phyloP scores from a whole-genome alignment of 768 basidiomycete genomes.

The Leccinum subtestaceum region DNA sequence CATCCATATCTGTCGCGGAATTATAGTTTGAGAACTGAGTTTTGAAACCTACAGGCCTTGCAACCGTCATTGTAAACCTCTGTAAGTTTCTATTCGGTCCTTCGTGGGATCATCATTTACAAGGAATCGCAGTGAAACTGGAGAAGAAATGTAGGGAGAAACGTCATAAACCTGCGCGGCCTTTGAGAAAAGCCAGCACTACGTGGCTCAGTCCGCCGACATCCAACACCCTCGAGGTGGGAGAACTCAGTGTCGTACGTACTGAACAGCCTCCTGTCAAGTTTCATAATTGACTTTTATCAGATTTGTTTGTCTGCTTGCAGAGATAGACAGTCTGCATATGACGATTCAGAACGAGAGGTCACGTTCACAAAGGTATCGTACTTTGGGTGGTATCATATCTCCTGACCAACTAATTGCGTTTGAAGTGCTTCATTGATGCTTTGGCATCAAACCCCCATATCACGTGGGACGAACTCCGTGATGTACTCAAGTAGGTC shows the following conservation, averaged over 20 bases:
- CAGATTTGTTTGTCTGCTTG: conserved; percentile 31
- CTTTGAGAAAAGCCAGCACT: conserved; percentile 8
- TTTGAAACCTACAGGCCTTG: conserved; percentile 6
- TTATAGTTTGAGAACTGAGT: background rate
- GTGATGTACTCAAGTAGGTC: conserved; percentile 15
- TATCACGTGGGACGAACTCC: conserved; percentile 23
- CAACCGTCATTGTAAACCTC: conserved; percentile 3
- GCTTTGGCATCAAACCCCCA: conserved; percentile 4
- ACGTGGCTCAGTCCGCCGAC: conserved; percentile 5
- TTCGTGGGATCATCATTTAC: background rate
- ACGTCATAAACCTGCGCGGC: background rate
- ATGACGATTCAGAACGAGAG: conserved; percentile 17
- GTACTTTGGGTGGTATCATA: background rate
- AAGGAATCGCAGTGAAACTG: conserved; percentile 8
- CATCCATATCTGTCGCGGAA: background rate
- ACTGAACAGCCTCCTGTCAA: background rate
- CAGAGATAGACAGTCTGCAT: conserved; percentile 21
- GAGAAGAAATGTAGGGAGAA: conserved; percentile 3
- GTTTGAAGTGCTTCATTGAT: conserved; percentile 20
- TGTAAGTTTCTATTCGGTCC: conserved; percentile 5
- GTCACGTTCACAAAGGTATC: conserved; percentile 28
- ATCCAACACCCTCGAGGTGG: conserved; percentile 7
- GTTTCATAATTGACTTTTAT: background rate
- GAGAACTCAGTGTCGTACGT: conserved; percentile 21
- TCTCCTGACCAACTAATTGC: background rate